phyloP scores from a whole-genome alignment of 2,329 filamentous ascomycete genomes.

The Fusarium fracticaudum region DNA sequence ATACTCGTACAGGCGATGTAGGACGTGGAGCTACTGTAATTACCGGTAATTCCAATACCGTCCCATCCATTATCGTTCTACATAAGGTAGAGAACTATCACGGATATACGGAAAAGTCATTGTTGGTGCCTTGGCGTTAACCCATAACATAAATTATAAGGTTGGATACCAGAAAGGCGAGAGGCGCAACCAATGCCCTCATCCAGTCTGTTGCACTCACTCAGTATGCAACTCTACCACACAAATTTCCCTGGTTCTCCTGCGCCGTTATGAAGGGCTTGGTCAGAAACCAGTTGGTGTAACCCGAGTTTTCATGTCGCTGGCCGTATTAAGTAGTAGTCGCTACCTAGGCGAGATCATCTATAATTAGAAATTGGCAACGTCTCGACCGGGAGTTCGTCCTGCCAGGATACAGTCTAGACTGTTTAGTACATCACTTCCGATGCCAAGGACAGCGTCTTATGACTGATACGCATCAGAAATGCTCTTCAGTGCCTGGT shows the following conservation, averaged over 20 bases:
- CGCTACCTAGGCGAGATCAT: conserved; percentile 18
- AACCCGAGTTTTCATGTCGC: conserved; percentile 19
- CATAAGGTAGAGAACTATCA: neutral
- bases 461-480: neutral
- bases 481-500: neutral
- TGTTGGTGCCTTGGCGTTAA: neutral
- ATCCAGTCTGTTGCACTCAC: neutral
- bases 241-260: neutral
- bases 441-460: conserved; percentile 13
- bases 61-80: neutral
- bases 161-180: neutral
- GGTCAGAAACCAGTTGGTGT: conserved; percentile 3
- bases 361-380: conserved; percentile 28
- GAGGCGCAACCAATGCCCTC: neutral
- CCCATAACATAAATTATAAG: neutral
- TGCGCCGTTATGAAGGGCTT: neutral
- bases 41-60: no score
- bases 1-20: neutral
- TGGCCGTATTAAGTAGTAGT: neutral
- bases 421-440: conserved; percentile 7
- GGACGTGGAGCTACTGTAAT: neutral
- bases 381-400: neutral
- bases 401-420: neutral
- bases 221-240: neutral
- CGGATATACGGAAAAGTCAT: neutral